phyloP scores from a whole-genome alignment of 352 stramenopile species.

The Phytopythium aichiense region DNA sequence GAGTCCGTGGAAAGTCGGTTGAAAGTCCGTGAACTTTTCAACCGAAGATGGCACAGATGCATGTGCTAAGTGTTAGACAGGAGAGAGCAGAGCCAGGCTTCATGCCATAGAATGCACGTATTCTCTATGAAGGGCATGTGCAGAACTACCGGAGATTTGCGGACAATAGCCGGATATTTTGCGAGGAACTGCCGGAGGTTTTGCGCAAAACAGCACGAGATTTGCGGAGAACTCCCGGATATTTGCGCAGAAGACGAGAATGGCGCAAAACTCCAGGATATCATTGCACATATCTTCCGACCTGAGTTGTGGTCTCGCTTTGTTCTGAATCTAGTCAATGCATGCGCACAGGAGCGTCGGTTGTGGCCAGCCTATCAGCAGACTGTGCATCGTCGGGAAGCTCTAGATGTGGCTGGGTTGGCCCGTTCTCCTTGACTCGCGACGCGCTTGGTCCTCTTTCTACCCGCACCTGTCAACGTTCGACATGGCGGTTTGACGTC shows the following conservation, averaged over 20 bases:
- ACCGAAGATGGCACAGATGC: too few species aligned
- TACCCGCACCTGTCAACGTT: background rate
- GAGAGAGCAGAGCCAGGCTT: too few species aligned
- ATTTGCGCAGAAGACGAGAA: background rate
- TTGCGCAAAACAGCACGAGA: background rate
- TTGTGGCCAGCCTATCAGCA: background rate
- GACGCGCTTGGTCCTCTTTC: background rate
- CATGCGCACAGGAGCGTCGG: background rate
- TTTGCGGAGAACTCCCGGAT: background rate
- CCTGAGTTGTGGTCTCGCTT: background rate
- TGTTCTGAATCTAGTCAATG: background rate
- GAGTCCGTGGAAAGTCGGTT: too few species aligned
- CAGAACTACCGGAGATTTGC: too few species aligned
- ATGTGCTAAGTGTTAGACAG: too few species aligned
- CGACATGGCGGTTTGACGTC: background rate
- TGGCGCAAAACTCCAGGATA: too few species aligned
- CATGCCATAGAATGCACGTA: too few species aligned
- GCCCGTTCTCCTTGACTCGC: background rate
- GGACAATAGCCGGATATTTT: too few species aligned
- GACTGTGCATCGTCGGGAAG: background rate
- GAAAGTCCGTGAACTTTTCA: too few species aligned
- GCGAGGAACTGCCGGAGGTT: too few species aligned
- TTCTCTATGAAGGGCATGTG: background rate
- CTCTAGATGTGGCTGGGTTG: background rate
- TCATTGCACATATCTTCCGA: too few species aligned